Evolutionary conservation across 768 basidiomycete species (phyloP).

Genomic region (Lactarius sanguifluus): DNA sequence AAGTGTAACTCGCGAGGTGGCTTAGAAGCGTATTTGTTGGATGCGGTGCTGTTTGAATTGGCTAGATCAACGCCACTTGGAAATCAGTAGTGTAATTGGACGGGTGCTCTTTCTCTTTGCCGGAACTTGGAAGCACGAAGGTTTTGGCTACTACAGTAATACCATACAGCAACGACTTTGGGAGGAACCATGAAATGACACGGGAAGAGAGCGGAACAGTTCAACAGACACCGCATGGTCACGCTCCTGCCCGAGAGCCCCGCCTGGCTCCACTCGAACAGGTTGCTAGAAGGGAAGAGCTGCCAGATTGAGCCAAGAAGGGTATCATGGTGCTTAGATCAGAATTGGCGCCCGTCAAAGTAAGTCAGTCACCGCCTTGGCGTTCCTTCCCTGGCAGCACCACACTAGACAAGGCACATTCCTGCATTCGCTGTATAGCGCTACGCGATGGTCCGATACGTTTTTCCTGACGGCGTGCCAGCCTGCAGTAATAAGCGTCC

Average conservation of each 20-base stretch:
- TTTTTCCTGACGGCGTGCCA: too few relatives aligned
- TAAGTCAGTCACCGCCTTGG: not conserved
- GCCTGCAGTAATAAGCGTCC: too few relatives aligned
- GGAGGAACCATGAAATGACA: not conserved
- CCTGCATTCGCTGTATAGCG: too few relatives aligned
- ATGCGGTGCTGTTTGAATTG: not conserved
- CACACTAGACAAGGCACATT: too few relatives aligned
- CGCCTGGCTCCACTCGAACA: not conserved
- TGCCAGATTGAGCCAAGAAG: not conserved
- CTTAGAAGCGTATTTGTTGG: not conserved
- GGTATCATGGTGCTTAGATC: not conserved
- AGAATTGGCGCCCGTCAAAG: not conserved
- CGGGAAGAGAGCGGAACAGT: not conserved
- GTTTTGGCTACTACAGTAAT: not conserved
- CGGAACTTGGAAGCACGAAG: not conserved
- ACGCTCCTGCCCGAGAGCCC: not conserved
- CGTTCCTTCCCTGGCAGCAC: too few relatives aligned
- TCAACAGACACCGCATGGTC: not conserved
- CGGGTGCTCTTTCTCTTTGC: not conserved
- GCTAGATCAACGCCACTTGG: not conserved
- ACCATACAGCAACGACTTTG: not conserved
- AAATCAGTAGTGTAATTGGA: not conserved
- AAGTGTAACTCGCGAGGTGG: not conserved
- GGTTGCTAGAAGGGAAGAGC: not conserved
- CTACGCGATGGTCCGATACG: too few relatives aligned